These are phyloP conservation scores for Fusarium sacchari DNA, from an alignment of 2,329 filamentous ascomycete genomes.

Conservation along the genomic window DNA sequence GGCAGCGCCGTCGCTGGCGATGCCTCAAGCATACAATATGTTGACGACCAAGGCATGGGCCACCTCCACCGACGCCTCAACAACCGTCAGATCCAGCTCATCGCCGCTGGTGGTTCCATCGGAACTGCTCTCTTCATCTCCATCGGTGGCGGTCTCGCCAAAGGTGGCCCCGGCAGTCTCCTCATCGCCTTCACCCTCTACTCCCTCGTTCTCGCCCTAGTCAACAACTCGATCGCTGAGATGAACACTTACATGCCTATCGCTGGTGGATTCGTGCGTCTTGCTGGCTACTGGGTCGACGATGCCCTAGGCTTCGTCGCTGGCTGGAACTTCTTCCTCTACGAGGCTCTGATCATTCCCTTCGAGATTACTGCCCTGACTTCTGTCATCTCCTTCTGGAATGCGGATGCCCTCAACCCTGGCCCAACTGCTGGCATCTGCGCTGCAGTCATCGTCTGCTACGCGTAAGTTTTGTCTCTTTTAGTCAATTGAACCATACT, in stretches of 20 bases:
- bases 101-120: slow-evolving; percentile 34
- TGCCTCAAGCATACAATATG: slow-evolving; percentile 1
- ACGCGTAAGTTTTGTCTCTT: slow-evolving; percentile 38
- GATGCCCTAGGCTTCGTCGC: slow-evolving; percentile 30
- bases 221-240: slow-evolving; percentile 35
- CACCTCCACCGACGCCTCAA: slow-evolving; percentile 32
- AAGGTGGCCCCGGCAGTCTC: slow-evolving; percentile 26
- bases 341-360: slow-evolving; percentile 60
- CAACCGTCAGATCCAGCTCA: slow-evolving; percentile 45
- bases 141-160: slow-evolving; percentile 35
- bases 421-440: slow-evolving; percentile 57
- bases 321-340: slow-evolving; percentile 43
- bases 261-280: slow-evolving; percentile 28
- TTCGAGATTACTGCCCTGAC: slow-evolving; percentile 63
- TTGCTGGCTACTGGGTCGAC: slow-evolving; percentile 33
- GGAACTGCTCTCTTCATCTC: slow-evolving; percentile 38
- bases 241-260: slow-evolving; percentile 36
- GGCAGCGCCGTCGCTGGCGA: slow-evolving; percentile 12
- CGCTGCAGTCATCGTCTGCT: slow-evolving; percentile 55
- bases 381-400: slow-evolving; percentile 62
- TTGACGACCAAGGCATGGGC: slow-evolving; percentile 16
- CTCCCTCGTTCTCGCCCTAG: slow-evolving; percentile 24
- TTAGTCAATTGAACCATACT: background rate
- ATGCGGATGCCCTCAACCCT: slow-evolving; percentile 46
- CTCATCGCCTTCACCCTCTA: slow-evolving; percentile 25